Evolutionary conservation across 2,329 filamentous ascomycete species (phyloP).

Genomic region (Ophiosphaerella herpotricha): DNA sequence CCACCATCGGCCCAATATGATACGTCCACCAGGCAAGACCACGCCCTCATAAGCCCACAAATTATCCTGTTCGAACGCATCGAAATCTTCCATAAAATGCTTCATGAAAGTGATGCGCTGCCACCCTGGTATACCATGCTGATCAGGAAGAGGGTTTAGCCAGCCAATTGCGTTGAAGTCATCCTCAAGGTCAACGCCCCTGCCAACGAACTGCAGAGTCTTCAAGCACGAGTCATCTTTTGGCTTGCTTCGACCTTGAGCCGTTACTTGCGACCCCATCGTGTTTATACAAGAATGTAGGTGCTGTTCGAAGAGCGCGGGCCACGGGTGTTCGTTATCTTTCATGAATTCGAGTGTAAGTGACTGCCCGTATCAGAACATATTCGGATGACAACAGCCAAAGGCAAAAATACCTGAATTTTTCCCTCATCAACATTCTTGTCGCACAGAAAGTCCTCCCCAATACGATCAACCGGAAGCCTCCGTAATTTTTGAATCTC

Average conservation of each 20-base stretch:
- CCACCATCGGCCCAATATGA: conserved; percentile 57
- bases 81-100: conserved; percentile 47
- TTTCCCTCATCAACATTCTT: conserved; percentile 36
- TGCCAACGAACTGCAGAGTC: conserved; percentile 45
- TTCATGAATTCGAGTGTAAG: conserved; percentile 39
- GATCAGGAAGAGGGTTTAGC: conserved; percentile 55
- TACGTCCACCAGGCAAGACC: conserved; percentile 52
- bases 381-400: not conserved
- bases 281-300: conserved; percentile 43
- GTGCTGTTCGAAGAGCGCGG: conserved; percentile 46
- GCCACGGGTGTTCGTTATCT: conserved; percentile 40
- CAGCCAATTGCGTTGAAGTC: conserved; percentile 50
- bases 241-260: conserved; percentile 10
- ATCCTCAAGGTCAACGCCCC: conserved; percentile 45
- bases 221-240: conserved; percentile 1
- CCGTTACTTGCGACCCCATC: conserved; percentile 5
- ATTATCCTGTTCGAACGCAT: conserved; percentile 36
- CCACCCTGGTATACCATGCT: conserved; percentile 56
- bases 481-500: conserved; percentile 23
- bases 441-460: conserved; percentile 30
- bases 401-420: conserved; percentile 29
- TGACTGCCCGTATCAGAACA: conserved; percentile 31
- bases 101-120: conserved; percentile 61
- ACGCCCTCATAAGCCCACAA: conserved; percentile 57
- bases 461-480: conserved; percentile 23